Evolutionary conservation across 192 early-diverging fungal species (phyloP).

Genomic region (Linnemannia zychae): DNA sequence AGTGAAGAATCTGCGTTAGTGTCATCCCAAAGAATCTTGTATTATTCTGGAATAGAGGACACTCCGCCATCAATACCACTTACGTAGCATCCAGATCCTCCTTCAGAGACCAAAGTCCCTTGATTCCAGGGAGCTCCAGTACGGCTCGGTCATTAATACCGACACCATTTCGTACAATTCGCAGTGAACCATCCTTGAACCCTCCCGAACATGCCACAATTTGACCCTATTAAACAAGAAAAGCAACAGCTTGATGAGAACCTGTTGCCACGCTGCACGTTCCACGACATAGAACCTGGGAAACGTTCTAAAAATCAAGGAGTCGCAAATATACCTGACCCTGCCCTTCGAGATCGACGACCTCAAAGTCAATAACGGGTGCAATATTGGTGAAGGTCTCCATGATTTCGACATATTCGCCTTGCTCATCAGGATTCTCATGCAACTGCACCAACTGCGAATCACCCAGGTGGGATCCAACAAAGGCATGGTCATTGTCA

Average conservation of each 20-base stretch:
- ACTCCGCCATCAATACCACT: conserved; percentile 12
- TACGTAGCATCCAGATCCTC: conserved; percentile 62
- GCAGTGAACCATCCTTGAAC: conserved; percentile 77
- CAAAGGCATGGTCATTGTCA: conserved; percentile 75
- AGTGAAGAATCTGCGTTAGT: background rate
- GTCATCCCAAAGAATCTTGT: background rate
- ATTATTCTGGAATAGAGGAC: background rate
- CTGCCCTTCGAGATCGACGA: conserved; percentile 82
- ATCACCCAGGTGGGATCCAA: conserved; percentile 91
- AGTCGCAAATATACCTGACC: conserved; percentile 57
- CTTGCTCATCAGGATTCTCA: conserved; percentile 58
- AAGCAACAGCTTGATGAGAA: background rate
- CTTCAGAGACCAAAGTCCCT: conserved; percentile 79
- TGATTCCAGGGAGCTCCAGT: conserved; percentile 74
- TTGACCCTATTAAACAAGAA: conserved; percentile 65
- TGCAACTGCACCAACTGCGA: conserved; percentile 81
- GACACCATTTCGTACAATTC: conserved; percentile 91
- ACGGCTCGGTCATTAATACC: conserved; percentile 78
- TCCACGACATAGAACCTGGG: too few species aligned
- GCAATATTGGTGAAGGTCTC: conserved; percentile 81
- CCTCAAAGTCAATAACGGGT: conserved; percentile 88
- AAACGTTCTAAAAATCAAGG: too few species aligned
- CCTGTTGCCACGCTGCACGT: too few species aligned
- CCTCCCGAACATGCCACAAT: conserved; percentile 91
- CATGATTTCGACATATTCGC: conserved; percentile 69